Conservation (phyloP, 192 early-diverging fungal genomes). For the Linnemannia exigua region DNA sequence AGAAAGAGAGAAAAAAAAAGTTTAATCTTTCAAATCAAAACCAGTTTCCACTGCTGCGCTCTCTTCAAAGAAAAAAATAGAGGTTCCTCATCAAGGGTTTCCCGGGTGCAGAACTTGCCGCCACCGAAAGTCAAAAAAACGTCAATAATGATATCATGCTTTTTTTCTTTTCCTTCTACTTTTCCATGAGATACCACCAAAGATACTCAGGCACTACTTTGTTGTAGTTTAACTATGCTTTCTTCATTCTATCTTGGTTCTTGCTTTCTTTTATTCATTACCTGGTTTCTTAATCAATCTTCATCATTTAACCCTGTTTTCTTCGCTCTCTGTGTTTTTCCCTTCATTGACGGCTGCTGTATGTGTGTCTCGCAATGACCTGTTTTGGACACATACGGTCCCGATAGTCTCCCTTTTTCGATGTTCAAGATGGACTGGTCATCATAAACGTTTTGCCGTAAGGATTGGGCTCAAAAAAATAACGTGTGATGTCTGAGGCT, state of each 20-base stretch:
- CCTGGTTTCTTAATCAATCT: background rate
- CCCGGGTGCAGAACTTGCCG: background rate
- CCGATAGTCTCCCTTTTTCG: background rate
- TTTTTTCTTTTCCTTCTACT: background rate
- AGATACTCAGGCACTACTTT: no score
- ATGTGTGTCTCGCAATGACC: background rate
- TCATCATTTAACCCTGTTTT: no score
- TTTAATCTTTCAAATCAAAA: background rate
- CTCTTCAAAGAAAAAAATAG: background rate
- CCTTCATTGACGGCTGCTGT: no score
- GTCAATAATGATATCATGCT: background rate
- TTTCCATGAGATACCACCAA: no score
- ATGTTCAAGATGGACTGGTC: background rate
- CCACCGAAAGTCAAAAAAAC: background rate
- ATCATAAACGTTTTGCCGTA: background rate
- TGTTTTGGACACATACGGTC: background rate
- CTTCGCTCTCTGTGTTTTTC: no score
- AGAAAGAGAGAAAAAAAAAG: background rate
- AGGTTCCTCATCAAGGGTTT: no score
- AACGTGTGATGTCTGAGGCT: background rate
- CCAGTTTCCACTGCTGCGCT: constrained; percentile 8
- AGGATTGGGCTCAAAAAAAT: background rate
- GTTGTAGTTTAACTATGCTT: no score
- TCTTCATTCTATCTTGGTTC: background rate
- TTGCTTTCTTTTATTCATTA: background rate